Base-by-base conservation (phyloP, 2,329 filamentous ascomycete genomes). In the Xylariaceae sp. region DNA sequence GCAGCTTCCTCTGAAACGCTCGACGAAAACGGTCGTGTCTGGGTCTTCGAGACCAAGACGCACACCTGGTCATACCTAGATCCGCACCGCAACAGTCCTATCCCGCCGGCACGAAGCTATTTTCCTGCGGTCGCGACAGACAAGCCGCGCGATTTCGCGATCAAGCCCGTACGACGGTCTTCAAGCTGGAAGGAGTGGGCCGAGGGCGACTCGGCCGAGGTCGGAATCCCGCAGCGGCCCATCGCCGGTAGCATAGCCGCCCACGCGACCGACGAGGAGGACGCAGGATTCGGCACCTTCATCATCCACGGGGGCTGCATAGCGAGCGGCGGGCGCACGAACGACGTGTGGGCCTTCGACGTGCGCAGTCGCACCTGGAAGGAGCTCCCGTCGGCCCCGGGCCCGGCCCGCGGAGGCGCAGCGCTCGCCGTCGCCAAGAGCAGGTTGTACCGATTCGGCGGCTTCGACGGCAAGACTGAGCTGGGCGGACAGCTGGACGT, bases 311-410 rank as follows among this genome's bases (percentile, higher is more conserved):
- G 89, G 3, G 91, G 91, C 2, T 89, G 87, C 66, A 80, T 89
- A 0, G 80, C 82, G 5, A 80, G 75, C 23, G 88, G 85, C 10
- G 77, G 85, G 2, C 77, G 89, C 2, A 77, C 78, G 40, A 76
- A 78, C 10, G 91, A 96, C 68, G 73, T 93, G 5, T 96, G 91
- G 91, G 84, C 85, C 0, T 96, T 96, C 69, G 85, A 89, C 67
- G 73, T 93, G 20, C 77, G 76, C 46, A 79, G 79, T 7, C 77
- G 79, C 50, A 77, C 79, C 1, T 96, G 91, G 91, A 84, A 79
- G 40, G 79, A 88, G 66, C 78, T 90, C 14, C 80, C 87, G 0
- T 72, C 83, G 7, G 90, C 89, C 0, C 89, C 89, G 0, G 87
- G 81, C 1, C 83, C 87, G 7, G 75, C 83, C 0, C 81, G 90